These are phyloP conservation scores for Lactarius pseudohatsudake DNA, from an alignment of 768 basidiomycete genomes.

Conservation along the genomic window DNA sequence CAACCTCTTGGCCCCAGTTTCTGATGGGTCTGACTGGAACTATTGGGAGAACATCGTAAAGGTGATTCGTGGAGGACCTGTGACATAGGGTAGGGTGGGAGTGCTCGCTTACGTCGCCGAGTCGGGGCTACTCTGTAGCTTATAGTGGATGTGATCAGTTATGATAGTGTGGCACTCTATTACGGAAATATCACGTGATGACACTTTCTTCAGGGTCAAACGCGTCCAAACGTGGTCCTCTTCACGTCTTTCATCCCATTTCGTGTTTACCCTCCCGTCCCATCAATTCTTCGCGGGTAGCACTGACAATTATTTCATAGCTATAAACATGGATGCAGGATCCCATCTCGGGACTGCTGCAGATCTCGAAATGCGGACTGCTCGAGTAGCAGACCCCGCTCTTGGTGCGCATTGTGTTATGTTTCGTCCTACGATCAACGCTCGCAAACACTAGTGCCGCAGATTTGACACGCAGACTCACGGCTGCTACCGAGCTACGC, in stretches of 20 bases:
- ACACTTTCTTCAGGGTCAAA: slow-evolving; percentile 24
- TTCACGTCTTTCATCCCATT: slow-evolving; percentile 12
- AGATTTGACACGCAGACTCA: slow-evolving; percentile 73
- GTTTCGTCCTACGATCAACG: slow-evolving; percentile 12
- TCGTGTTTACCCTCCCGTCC: slow-evolving; percentile 1
- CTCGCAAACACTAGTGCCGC: slow-evolving; percentile 1
- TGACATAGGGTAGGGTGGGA: slow-evolving; percentile 18
- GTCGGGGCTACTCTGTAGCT: background rate
- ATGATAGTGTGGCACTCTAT: background rate
- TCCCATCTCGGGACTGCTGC: slow-evolving; percentile 47
- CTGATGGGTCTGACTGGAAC: slow-evolving; percentile 27
- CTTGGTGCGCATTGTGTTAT: slow-evolving; percentile 47
- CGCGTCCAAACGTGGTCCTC: background rate
- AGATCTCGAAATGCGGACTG: slow-evolving; percentile 70
- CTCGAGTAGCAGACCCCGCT: slow-evolving; percentile 72
- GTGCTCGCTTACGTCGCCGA: background rate
- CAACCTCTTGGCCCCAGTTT: slow-evolving; percentile 9
- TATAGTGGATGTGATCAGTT: background rate
- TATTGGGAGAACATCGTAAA: slow-evolving; percentile 31
- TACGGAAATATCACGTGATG: slow-evolving; percentile 14
- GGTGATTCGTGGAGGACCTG: slow-evolving; percentile 29
- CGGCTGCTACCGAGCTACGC: slow-evolving; percentile 72
- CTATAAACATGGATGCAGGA: slow-evolving; percentile 43
- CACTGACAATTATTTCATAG: background rate
- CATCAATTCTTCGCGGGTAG: background rate